Evolutionary conservation across 75 land plant species (phyloP), one percentile per base, ranked within the genome.

Genomic region (Cunninghamia lanceolata): DNA sequence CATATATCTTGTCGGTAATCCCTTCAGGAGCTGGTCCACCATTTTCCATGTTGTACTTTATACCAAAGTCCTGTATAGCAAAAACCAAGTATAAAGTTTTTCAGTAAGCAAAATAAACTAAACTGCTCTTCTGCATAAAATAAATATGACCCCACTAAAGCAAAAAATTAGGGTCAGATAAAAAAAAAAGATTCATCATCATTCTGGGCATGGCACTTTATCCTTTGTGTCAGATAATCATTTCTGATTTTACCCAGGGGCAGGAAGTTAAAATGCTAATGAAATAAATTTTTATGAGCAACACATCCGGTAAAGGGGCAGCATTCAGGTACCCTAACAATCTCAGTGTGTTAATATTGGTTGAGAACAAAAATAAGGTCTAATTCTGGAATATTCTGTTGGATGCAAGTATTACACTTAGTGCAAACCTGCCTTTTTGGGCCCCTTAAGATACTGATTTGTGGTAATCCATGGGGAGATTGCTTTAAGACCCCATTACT

Each of bases 11-110:
- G 71, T 98, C 93, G 43, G 99, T 98, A 38, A 98, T 87, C 70
- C 87, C 87, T 88, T 98, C 99, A n/a, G 94, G 98, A 88, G 99
- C 99, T 87, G 99, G 99, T n/a, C 99, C 99, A 54, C 99, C 99
- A 92, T 98, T 98, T 90, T 97, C 99, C 94, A 96, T 95, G 90
- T 98, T 98, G 88, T 98, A 98, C 85, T 98, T 98, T 85, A 98
- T 94, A 52, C 99, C 99, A 90, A 98, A 98, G 88, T 98, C 99
- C 99, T 98, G 94, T 52, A 82, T n/a, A 39, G 53, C 25, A 54
- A 7, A 34, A 36, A 35, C 28, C 59, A 80, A 6, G 43, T 43
- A n/a, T 43, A 32, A 80, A 43, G 82, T 13, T 47, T n/a, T n/a
- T 43, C 50, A 80, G n/a, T 43, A 45, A 80, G n/a, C 13, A 80